Evolutionary conservation across 441 rosid species (phyloP), one percentile per base, ranked within the genome.

Genomic region (Populus hybrid): DNA sequence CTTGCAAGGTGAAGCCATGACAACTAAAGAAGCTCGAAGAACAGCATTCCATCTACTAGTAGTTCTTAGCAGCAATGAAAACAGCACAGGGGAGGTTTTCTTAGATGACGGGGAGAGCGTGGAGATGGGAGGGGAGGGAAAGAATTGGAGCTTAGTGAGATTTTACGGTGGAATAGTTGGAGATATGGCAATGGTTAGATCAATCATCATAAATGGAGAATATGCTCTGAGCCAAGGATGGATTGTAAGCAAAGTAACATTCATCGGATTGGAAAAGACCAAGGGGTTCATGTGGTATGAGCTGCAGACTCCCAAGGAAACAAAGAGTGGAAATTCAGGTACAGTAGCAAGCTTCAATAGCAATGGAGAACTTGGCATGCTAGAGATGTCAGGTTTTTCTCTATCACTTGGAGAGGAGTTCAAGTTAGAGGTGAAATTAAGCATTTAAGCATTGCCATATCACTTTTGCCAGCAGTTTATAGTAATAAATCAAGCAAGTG

Each of bases 1-100:
- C 6, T 64, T 94, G 93, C 97, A 94, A 87, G 90, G 90, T 35
- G 94, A 87, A 71, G 95, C 89, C 14, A 80, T 86, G 92, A 89
- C 98, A 1, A 90, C 95, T 1, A 71, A 24, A 69, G 87, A 82
- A n/a, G 90, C 94, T 24, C 82, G 91, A 71, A 74, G 61, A 56
- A 91, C 90, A 1, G 86, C 92, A 9, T 94, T 86, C 69, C 77
- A 88, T 69, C 82, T 94, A 9, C 74, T 94, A 65, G 93, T 94
- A 50, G 88, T 83, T 40, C 84, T 86, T 4, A 88, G 88, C 74
- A 61, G 20, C 23, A 63, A 7, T 2, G 86, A 83, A 65, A 84
- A 83, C 42, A 86, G 83, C 50, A 77, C 73, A 0, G 98, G 97
- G 6, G 82, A 91, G 78, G 79, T 94, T 29, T 94, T 91, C 83